A percentile compares a stretch with the other conserved stretches of the same genome.
These are phyloP conservation scores for Blastomyces percursus DNA, from an alignment of 2,329 filamentous ascomycete genomes.

Conservation along the genomic window DNA sequence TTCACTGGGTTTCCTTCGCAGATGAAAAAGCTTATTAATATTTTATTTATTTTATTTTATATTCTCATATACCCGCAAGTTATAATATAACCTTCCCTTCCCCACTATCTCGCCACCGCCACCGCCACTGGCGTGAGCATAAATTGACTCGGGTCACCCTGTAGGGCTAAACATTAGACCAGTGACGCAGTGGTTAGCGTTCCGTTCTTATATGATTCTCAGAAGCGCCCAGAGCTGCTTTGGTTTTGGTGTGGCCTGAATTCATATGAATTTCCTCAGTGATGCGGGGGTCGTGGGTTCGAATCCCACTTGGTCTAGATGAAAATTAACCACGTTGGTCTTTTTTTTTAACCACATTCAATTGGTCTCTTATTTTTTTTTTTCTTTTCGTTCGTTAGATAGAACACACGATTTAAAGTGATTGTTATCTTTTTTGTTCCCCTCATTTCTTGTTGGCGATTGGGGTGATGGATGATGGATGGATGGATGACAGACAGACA, in stretches of 20 bases:
- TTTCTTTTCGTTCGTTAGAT: too few species aligned
- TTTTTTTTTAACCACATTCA: slow-evolving; percentile 6
- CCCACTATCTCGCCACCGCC: too few species aligned
- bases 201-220: slow-evolving; percentile 9
- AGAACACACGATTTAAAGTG: too few species aligned
- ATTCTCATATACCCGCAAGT: too few species aligned
- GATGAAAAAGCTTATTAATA: too few species aligned
- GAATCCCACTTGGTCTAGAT: slow-evolving; percentile 10
- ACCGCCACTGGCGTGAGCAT: not conserved
- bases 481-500: too few species aligned
- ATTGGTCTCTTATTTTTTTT: not conserved
- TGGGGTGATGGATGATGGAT: too few species aligned
- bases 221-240: not conserved
- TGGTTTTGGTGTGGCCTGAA: slow-evolving; percentile 1
- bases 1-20: too few species aligned
- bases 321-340: slow-evolving; percentile 2
- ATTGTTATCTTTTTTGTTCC: too few species aligned
- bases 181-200: slow-evolving; percentile 11
- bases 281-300: slow-evolving; percentile 10
- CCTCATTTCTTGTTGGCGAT: too few species aligned
- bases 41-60: too few species aligned
- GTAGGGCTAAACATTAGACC: slow-evolving; percentile 5
- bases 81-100: too few species aligned
- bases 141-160: not conserved
- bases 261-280: slow-evolving; percentile 7